These are phyloP conservation scores for Geranium brycei DNA, from an alignment of 345 rosid species.

Conservation along the genomic window DNA sequence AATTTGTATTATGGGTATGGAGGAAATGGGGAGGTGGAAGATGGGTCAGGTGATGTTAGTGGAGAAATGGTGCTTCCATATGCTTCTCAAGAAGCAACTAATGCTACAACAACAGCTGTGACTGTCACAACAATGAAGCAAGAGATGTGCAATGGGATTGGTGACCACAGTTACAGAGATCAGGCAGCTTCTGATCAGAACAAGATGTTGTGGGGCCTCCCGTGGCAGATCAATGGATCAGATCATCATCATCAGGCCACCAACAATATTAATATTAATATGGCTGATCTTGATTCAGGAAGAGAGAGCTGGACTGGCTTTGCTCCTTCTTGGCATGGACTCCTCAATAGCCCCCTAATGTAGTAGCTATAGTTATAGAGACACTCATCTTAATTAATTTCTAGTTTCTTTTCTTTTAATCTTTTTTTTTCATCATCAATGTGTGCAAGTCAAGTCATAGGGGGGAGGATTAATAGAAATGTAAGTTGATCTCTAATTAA, in stretches of 20 bases:
- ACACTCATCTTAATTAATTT: too few relatives aligned
- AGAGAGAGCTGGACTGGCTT: slow-evolving; percentile 43
- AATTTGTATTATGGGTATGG: slow-evolving; percentile 35
- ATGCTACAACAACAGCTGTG: slow-evolving; percentile 7
- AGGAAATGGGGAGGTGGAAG: slow-evolving; percentile 19
- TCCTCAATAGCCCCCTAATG: slow-evolving; percentile 41
- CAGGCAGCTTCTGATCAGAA: slow-evolving; percentile 4
- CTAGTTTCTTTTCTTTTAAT: too few relatives aligned
- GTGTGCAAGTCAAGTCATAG: neutral
- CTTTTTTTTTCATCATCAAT: neutral
- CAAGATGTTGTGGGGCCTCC: slow-evolving; percentile 51
- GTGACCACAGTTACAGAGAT: slow-evolving; percentile 17
- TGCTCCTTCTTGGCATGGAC: slow-evolving; percentile 42
- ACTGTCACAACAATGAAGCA: slow-evolving; percentile 42
- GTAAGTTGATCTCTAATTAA: neutral
- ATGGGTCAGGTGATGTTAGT: slow-evolving; percentile 8
- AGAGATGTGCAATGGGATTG: slow-evolving; percentile 25
- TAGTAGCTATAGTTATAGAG: slow-evolving; percentile 4
- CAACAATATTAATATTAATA: neutral
- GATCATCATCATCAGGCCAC: neutral
- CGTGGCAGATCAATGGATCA: slow-evolving; percentile 50
- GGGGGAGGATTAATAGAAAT: neutral
- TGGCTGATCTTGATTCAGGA: slow-evolving; percentile 28
- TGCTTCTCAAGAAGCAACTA: slow-evolving; percentile 19
- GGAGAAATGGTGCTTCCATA: slow-evolving; percentile 27